Evolutionary conservation across 164 flowering plant species (phyloP).

Genomic region (Stephania japonica): DNA sequence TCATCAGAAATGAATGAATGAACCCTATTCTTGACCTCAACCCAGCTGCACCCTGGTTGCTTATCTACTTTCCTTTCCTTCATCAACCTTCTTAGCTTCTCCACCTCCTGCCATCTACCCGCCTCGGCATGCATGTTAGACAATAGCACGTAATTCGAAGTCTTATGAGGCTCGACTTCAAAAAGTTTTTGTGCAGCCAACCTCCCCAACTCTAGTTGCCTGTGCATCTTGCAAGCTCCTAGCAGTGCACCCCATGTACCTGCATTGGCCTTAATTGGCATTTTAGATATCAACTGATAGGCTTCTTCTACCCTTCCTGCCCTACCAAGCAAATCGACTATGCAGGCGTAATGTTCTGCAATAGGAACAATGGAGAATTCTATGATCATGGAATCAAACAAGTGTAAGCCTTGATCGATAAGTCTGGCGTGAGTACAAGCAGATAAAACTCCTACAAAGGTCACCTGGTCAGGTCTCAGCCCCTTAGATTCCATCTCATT

Average conservation of each 20-base stretch:
- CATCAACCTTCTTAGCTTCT: constrained; percentile 8
- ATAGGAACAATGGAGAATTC: background rate
- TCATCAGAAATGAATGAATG: constrained; percentile 7
- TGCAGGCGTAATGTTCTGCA: constrained; percentile 8
- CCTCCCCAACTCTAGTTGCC: constrained; percentile 3
- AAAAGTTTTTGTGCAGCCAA: constrained; percentile 3
- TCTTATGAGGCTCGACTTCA: constrained; percentile 5
- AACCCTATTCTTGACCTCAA: constrained; percentile 3
- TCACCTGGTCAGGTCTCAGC: background rate
- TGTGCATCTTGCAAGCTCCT: constrained; percentile 3
- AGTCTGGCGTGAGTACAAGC: constrained; percentile 2
- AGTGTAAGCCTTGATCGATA: constrained; percentile 1
- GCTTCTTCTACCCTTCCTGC: constrained; percentile 6
- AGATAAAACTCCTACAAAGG: constrained; percentile 4
- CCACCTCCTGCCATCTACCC: constrained; percentile 6
- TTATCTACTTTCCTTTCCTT: constrained; percentile 2
- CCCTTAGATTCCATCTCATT: constrained; percentile 1
- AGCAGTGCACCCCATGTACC: constrained; percentile 10
- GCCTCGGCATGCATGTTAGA: constrained; percentile 10
- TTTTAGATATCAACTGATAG: background rate
- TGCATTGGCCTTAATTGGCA: constrained; percentile 6
- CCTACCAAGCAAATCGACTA: constrained; percentile 6
- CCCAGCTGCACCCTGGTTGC: constrained; percentile 5
- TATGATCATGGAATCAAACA: background rate
- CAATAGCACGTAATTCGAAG: constrained; percentile 1